Evolutionary conservation across 768 basidiomycete genomes (phyloP).

Genomic region (Lactarius quietus): DNA sequence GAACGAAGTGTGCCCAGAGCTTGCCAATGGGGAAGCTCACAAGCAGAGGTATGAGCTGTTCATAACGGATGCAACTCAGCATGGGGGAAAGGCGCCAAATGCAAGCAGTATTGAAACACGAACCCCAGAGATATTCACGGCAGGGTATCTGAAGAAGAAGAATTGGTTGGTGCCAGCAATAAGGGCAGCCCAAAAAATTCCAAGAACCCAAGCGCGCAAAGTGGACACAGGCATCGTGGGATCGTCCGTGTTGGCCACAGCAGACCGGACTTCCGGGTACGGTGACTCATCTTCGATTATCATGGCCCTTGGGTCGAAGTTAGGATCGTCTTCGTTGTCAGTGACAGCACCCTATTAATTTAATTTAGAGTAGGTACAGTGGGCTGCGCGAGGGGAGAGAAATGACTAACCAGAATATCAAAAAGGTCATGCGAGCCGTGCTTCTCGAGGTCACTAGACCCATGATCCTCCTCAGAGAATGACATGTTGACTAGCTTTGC

Average conservation of each 20-base stretch:
- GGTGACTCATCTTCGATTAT: conserved; percentile 44
- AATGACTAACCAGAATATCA: neutral
- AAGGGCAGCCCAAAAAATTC: conserved; percentile 48
- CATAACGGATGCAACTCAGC: neutral
- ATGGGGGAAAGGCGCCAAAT: neutral
- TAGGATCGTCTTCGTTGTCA: conserved; percentile 23
- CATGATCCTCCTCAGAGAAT: conserved; percentile 27
- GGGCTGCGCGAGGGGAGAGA: neutral
- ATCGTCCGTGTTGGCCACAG: conserved; percentile 48
- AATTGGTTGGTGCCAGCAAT: conserved; percentile 74
- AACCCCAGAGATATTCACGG: conserved; percentile 28
- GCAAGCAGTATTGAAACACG: neutral
- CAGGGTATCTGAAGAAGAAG: conserved; percentile 67
- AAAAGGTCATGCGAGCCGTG: neutral
- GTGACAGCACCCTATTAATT: neutral
- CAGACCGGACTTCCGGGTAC: conserved; percentile 50
- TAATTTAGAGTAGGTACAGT: neutral
- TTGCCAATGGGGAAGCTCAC: conserved; percentile 64
- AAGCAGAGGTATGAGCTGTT: conserved; percentile 56
- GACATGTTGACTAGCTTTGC: conserved; percentile 18
- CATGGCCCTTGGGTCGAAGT: conserved; percentile 8
- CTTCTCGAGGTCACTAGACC: conserved; percentile 24
- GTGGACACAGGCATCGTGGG: conserved; percentile 38
- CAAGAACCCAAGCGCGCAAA: conserved; percentile 38
- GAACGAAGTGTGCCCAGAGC: conserved; percentile 51